phyloP scores from a whole-genome alignment of 1,284 basidiomycete species.

The Pterula multifida region DNA sequence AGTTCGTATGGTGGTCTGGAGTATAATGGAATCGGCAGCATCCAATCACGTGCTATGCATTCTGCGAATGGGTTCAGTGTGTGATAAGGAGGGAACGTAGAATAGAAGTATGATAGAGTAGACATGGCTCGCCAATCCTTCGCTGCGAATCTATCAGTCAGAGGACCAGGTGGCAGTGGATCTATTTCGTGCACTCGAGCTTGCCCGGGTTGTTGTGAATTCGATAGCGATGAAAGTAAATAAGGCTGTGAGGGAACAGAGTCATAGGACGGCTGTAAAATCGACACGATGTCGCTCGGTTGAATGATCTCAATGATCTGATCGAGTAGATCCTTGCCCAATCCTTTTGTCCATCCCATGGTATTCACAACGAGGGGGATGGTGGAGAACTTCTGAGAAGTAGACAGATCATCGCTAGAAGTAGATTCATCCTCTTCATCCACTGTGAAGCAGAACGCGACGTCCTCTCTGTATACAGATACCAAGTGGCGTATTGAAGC shows the following conservation, averaged over 20 bases:
- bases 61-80: slow-evolving; percentile 21
- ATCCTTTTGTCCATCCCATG: slow-evolving; percentile 94
- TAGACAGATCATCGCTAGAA: background rate
- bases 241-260: too few relatives aligned
- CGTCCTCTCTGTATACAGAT: background rate
- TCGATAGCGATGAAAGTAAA: too few relatives aligned
- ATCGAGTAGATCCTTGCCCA: slow-evolving; percentile 71
- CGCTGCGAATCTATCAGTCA: slow-evolving; percentile 43
- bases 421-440: slow-evolving; percentile 19
- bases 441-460: slow-evolving; percentile 9
- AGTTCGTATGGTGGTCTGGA: slow-evolving; percentile 61
- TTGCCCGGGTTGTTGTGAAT: too few relatives aligned
- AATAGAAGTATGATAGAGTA: slow-evolving; percentile 77
- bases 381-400: slow-evolving; percentile 14
- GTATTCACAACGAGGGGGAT: slow-evolving; percentile 90
- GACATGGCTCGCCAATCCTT: slow-evolving; percentile 66
- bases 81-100: slow-evolving; percentile 28
- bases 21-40: slow-evolving; percentile 57
- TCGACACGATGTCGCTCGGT: slow-evolving; percentile 58
- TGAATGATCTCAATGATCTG: slow-evolving; percentile 56
- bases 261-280: slow-evolving; percentile 19
- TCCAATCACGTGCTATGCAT: slow-evolving; percentile 36
- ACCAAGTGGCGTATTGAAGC: slow-evolving; percentile 59
- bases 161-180: slow-evolving; percentile 20
- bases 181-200: slow-evolving; percentile 22